Conservation (phyloP, 2,329 filamentous ascomycete genomes). For the Thelonectria discophora region DNA sequence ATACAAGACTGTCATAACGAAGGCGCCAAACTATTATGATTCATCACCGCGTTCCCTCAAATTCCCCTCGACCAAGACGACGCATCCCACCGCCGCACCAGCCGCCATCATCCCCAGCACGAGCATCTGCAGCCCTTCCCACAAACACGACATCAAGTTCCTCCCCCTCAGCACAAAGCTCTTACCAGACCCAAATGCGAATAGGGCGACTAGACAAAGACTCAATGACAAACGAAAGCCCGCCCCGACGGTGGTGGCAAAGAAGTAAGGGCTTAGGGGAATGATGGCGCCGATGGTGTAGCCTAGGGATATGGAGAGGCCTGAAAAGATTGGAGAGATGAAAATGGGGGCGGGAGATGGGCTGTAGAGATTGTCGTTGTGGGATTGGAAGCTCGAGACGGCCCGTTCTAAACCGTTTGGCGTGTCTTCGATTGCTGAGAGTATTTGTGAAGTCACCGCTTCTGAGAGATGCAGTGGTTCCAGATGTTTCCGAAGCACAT, state of each 20-base stretch:
- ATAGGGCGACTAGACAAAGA: constrained; percentile 63
- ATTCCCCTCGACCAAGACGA: constrained; percentile 37
- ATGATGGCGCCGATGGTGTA: constrained; percentile 71
- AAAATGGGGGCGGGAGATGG: background rate
- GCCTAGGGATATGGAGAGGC: constrained; percentile 67
- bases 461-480: constrained; percentile 44
- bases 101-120: constrained; percentile 47
- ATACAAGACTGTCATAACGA: too few relatives aligned
- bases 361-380: constrained; percentile 21
- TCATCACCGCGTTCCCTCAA: background rate
- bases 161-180: constrained; percentile 50
- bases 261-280: constrained; percentile 70
- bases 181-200: constrained; percentile 66
- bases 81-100: constrained; percentile 43
- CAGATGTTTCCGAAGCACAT: constrained; percentile 45
- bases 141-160: constrained; percentile 35
- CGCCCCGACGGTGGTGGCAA: constrained; percentile 50
- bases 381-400: constrained; percentile 31
- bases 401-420: constrained; percentile 46
- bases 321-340: constrained; percentile 56
- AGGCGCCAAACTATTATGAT: too few relatives aligned
- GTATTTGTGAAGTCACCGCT: constrained; percentile 34
- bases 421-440: constrained; percentile 37
- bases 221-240: constrained; percentile 63
- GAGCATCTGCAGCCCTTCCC: constrained; percentile 48